phyloP scores from a whole-genome alignment of 2,329 filamentous ascomycete species.

The Fusarium vanettenii region DNA sequence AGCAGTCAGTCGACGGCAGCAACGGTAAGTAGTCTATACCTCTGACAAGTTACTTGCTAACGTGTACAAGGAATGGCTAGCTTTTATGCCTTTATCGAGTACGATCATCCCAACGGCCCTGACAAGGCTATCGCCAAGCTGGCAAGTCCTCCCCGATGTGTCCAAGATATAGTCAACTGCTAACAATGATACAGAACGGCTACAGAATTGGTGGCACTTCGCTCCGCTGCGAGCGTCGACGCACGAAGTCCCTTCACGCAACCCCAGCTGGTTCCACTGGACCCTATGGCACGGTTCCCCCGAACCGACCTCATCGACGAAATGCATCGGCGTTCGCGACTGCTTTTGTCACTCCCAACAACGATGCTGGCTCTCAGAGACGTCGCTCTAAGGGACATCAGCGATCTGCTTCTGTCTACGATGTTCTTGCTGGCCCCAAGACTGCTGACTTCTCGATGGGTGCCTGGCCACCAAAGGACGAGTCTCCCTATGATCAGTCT shows the following conservation, averaged over 20 bases:
- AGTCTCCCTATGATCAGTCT: neutral
- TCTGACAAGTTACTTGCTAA: constrained; percentile 23
- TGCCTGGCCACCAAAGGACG: neutral
- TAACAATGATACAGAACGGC: constrained; percentile 45
- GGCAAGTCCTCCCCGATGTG: constrained; percentile 47
- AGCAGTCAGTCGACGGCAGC: neutral
- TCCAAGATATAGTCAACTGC: neutral
- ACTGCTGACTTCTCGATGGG: neutral
- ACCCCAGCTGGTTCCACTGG: neutral
- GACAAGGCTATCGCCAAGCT: constrained; percentile 50
- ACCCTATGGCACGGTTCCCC: neutral
- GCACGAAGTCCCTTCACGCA: constrained; percentile 25
- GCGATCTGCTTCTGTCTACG: neutral
- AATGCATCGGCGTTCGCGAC: neutral
- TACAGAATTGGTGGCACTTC: constrained; percentile 45
- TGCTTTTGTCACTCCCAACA: neutral
- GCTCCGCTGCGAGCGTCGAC: constrained; percentile 55
- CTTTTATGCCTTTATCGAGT: constrained; percentile 55
- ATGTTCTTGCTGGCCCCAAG: neutral
- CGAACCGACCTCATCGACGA: constrained; percentile 14
- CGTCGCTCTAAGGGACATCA: neutral
- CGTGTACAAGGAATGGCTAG: constrained; percentile 24
- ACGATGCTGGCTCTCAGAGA: neutral
- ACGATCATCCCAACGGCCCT: constrained; percentile 49
- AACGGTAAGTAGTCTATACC: constrained; percentile 22